phyloP scores from a whole-genome alignment of 177 flowering plant species.

The Telopea speciosissima region DNA sequence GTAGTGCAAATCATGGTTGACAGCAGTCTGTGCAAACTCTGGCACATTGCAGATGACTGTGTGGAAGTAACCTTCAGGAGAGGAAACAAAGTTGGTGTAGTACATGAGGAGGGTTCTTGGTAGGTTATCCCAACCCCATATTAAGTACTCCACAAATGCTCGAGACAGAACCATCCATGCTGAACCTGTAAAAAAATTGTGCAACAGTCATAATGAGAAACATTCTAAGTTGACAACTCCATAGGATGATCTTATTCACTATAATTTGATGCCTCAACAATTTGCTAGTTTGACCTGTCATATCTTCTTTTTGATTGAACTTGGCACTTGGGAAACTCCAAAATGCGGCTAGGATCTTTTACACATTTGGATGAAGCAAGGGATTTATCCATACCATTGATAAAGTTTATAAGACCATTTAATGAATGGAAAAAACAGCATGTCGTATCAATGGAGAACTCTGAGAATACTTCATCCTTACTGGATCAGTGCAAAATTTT shows the following conservation, averaged over 20 bases:
- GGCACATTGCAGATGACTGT: constrained; percentile 61
- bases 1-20: constrained; percentile 68
- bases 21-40: constrained; percentile 39
- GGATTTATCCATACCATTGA: too few species aligned
- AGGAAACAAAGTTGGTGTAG: constrained; percentile 64
- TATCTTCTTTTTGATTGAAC: too few species aligned
- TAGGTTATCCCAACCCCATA: constrained; percentile 66
- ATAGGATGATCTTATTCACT: background rate
- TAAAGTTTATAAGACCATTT: too few species aligned
- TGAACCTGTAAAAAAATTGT: background rate
- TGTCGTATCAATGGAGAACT: too few species aligned
- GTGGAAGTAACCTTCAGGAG: constrained; percentile 74
- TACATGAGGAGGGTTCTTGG: constrained; percentile 70
- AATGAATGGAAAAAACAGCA: too few species aligned
- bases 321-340: too few species aligned
- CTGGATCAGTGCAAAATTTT: too few species aligned
- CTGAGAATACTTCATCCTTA: too few species aligned
- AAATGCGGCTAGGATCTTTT: too few species aligned
- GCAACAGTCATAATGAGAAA: background rate
- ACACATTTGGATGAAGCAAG: too few species aligned
- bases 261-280: too few species aligned
- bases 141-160: background rate
- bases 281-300: too few species aligned
- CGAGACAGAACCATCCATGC: background rate
- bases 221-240: background rate